Percentiles rank a stretch among this genome's conserved stretches.
Evolutionary conservation across 2,329 filamentous ascomycete genomes (phyloP).

Genomic region (Colletotrichum paranaense): DNA sequence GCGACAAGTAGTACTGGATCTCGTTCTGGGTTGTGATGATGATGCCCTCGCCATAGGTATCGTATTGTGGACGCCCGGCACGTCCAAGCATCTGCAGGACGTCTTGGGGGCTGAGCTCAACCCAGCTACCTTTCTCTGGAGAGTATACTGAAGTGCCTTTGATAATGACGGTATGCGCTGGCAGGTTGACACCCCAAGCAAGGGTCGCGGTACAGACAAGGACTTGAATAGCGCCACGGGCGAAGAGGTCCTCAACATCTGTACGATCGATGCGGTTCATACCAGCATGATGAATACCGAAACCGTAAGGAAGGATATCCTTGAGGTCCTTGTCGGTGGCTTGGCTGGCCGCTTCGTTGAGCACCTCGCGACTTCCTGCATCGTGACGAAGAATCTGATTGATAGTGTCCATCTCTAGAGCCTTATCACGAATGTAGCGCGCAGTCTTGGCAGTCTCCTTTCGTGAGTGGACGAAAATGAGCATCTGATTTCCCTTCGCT

Average conservation of each 20-base stretch:
- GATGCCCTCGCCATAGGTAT: constrained; percentile 98
- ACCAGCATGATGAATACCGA: constrained; percentile 98
- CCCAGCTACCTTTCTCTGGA: constrained; percentile 98
- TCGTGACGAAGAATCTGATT: constrained; percentile 94
- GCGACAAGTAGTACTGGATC: constrained; percentile 95
- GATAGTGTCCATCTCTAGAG: constrained; percentile 96
- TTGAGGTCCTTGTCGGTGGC: constrained; percentile 91
- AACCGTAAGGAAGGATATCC: constrained; percentile 93
- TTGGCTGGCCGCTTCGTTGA: constrained; percentile 85
- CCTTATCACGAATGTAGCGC: constrained; percentile 95
- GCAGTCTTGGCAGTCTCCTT: constrained; percentile 99
- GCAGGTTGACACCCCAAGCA: constrained; percentile 98
- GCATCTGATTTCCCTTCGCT: constrained; percentile 93
- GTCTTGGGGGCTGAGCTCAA: constrained; percentile 96
- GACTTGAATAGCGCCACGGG: constrained; percentile 91
- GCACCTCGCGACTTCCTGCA: constrained; percentile 88
- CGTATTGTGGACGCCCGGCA: constrained; percentile 95
- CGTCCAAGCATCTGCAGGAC: constrained; percentile 98
- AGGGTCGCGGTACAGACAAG: constrained; percentile 98
- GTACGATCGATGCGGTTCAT: constrained; percentile 96
- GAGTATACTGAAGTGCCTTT: constrained; percentile 99
- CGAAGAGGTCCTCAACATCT: constrained; percentile 94
- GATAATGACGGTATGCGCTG: constrained; percentile 98
- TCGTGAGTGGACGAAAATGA: constrained; percentile 97
- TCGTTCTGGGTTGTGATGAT: constrained; percentile 97